A percentile compares a stretch with the other conserved stretches of the same genome.
Conservation (phyloP, 495 filamentous ascomycete species). For the Aspergillus affinis region DNA sequence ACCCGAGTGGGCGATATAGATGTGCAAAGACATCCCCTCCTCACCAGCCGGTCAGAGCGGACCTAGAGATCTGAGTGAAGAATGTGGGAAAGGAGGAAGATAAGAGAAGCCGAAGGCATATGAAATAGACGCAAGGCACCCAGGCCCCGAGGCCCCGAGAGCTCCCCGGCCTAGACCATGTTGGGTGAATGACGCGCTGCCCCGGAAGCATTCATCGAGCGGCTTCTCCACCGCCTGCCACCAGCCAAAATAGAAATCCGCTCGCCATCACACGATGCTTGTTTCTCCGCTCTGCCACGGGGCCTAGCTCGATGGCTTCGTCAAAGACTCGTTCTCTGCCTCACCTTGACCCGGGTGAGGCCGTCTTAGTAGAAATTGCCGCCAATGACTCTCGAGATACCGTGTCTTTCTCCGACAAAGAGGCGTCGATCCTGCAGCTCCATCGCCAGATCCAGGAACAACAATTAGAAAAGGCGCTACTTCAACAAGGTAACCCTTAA, state of each 20-base stretch:
- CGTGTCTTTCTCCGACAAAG: conserved; percentile 58
- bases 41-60: conserved; percentile 36
- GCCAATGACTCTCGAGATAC: conserved; percentile 45
- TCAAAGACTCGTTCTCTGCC: conserved; percentile 32
- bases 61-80: conserved; percentile 24
- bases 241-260: conserved; percentile 8
- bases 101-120: conserved; percentile 18
- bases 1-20: conserved; percentile 87
- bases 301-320: conserved; percentile 40
- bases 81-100: conserved; percentile 31
- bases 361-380: conserved; percentile 39
- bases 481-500: conserved; percentile 50
- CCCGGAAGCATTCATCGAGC: conserved; percentile 14
- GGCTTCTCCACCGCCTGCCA: conserved; percentile 22
- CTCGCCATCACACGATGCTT: conserved; percentile 38
- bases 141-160: conserved; percentile 12
- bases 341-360: conserved; percentile 40
- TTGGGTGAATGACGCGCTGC: conserved; percentile 20
- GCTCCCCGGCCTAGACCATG: conserved; percentile 22
- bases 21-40: conserved; percentile 69
- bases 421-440: conserved; percentile 62
- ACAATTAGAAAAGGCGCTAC: conserved; percentile 65
- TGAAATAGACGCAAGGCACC: conserved; percentile 10
- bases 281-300: conserved; percentile 27
- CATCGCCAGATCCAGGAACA: conserved; percentile 70